Base-by-base conservation (phyloP, 768 basidiomycete genomes). In the Tricholoma sp. region DNA sequence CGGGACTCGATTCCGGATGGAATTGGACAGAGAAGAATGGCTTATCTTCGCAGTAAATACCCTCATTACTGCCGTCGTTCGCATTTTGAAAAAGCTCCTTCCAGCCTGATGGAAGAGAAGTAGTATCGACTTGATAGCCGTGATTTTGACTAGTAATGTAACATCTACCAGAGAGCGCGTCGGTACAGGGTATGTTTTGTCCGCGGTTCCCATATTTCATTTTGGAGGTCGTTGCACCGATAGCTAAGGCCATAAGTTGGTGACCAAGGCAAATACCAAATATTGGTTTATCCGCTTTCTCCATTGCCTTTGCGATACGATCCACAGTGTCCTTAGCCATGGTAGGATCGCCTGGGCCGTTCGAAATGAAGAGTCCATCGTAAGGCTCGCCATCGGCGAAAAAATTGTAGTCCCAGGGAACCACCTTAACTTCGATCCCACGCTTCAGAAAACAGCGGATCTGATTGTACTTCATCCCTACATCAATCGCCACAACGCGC, bases 381-480 rank as follows among this genome's bases (percentile, higher is more conserved):
- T 86, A 98, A 7, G 89, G 85, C 63, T 91, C 89, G 0, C 70
- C 50, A 57, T 98, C 93, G 1, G 78, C 70, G 28, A 89, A 74
- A 70, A 95, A 93, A 73, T 98, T 89, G 69, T 95, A 91, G 68
- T 98, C 80, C 96, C 96, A 99, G 28, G 97, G 95, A 7, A 98
- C 91, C 52, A 98, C 93, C 74, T 98, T 98, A 68, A 98, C 79
- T 70, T 98, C 93, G 34, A 98, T 84, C 50, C 97, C 97, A 33
- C 97, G 88, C 36, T 84, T 78, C 42, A 83, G 84, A 75, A 99
- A 98, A 77, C 97, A 99, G 33, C 97, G 83, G 63, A 98, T 94
- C 72, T 99, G 97, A 72, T 98, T 98, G 77, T 91, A 97, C 74
- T 99, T 99, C 92, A 98, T 98, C n/a, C 97, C 97, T 51, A 98